A percentile compares a stretch with the other conserved stretches of the same genome.
These are phyloP conservation scores for Aspergillus cristatus DNA, from an alignment of 495 filamentous ascomycete genomes.

Conservation along the genomic window DNA sequence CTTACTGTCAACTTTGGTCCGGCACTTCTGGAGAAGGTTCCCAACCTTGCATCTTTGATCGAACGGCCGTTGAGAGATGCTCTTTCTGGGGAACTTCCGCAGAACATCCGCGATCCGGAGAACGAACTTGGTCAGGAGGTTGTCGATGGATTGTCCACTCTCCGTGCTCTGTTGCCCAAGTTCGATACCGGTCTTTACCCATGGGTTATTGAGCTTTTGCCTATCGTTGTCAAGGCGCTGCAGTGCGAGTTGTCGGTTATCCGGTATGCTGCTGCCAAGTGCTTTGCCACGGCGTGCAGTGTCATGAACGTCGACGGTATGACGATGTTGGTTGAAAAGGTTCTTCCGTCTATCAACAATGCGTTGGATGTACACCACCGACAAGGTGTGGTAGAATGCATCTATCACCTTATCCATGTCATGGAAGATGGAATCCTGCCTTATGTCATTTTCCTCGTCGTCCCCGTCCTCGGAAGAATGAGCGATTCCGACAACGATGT, in stretches of 20 bases:
- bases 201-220: conserved; percentile 74
- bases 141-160: conserved; percentile 85
- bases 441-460: conserved; percentile 97
- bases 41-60: conserved; percentile 70
- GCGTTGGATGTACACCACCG: conserved; percentile 74
- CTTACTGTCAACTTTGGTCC: conserved; percentile 67
- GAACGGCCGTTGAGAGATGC: conserved; percentile 67
- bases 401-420: conserved; percentile 93
- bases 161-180: conserved; percentile 81
- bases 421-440: conserved; percentile 96
- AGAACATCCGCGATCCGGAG: conserved; percentile 57
- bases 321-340: conserved; percentile 89
- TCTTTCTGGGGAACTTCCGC: conserved; percentile 63
- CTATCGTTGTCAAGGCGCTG: conserved; percentile 76
- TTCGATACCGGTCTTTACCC: conserved; percentile 62
- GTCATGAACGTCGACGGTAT: conserved; percentile 90
- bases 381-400: conserved; percentile 86
- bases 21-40: conserved; percentile 66
- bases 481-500: conserved; percentile 96
- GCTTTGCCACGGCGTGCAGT: conserved; percentile 93
- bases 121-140: conserved; percentile 76
- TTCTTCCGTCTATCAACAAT: conserved; percentile 84
- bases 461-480: conserved; percentile 98
- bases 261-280: conserved; percentile 94
- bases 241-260: conserved; percentile 83